Conservation (phyloP, 768 basidiomycete species). For the Porphyrellus cyaneotinctus region DNA sequence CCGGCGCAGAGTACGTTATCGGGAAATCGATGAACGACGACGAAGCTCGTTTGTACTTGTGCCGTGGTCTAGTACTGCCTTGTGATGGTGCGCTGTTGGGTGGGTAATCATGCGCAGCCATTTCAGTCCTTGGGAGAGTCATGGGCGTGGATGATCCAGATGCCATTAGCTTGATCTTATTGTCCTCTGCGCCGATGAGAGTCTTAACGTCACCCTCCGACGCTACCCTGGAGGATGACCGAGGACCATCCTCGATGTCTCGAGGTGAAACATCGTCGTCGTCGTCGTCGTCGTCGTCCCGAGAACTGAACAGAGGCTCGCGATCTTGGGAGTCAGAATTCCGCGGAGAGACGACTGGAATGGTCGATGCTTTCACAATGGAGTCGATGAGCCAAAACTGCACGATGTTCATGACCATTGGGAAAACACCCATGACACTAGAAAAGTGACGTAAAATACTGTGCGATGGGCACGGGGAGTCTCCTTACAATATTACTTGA, state of each 20-base stretch:
- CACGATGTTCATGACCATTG: conserved; percentile 80
- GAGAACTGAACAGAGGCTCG: conserved; percentile 62
- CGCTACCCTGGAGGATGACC: conserved; percentile 34
- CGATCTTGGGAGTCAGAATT: conserved; percentile 41
- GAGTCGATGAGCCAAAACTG: conserved; percentile 97
- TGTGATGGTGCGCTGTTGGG: conserved; percentile 42
- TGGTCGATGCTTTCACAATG: conserved; percentile 68
- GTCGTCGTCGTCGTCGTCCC: conserved; percentile 57
- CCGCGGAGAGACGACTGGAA: conserved; percentile 39
- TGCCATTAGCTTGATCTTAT: conserved; percentile 7
- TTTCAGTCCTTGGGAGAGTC: conserved; percentile 3
- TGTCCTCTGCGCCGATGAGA: conserved; percentile 14
- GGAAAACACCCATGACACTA: conserved; percentile 90
- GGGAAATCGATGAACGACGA: conserved; percentile 41
- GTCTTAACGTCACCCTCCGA: conserved; percentile 25
- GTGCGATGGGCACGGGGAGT: not conserved
- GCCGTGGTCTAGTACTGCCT: conserved; percentile 22
- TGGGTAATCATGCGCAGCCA: conserved; percentile 44
- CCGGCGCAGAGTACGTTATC: conserved; percentile 28
- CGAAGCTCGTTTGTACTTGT: conserved; percentile 31
- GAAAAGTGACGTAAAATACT: conserved; percentile 8
- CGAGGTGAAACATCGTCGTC: conserved; percentile 36
- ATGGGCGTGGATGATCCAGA: conserved; percentile 18
- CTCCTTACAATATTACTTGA: conserved; percentile 77
- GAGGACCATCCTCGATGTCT: conserved; percentile 48